A percentile compares a stretch with the other conserved stretches of the same genome.
Evolutionary conservation across 2,329 filamentous ascomycete species (phyloP).

Genomic region (Sarocladium oryzae): DNA sequence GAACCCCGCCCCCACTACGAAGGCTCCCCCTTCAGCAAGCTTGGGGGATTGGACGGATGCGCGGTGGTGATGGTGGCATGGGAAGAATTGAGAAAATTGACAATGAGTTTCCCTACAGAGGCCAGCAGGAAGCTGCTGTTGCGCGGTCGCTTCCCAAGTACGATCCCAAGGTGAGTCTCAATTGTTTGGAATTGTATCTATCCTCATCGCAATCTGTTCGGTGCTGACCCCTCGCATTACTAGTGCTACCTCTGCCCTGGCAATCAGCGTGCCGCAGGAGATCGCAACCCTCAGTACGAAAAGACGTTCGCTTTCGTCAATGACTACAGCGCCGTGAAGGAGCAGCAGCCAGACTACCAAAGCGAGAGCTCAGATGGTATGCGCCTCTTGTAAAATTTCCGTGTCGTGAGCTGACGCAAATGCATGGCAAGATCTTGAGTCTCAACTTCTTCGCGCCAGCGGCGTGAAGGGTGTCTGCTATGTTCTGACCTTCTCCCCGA

Average conservation of each 20-base stretch:
- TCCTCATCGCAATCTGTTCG: neutral
- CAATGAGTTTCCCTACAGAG: conserved; percentile 40
- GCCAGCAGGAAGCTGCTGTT: conserved; percentile 68
- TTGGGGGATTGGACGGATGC: neutral
- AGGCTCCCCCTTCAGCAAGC: neutral
- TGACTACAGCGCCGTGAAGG: conserved; percentile 95
- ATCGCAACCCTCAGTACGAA: conserved; percentile 78
- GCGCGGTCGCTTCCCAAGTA: conserved; percentile 68
- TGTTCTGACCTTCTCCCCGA: conserved; percentile 88
- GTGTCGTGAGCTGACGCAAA: neutral
- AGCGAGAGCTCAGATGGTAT: conserved; percentile 32
- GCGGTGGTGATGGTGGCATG: too few relatives aligned
- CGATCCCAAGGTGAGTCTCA: conserved; percentile 56
- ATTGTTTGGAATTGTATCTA: too few relatives aligned
- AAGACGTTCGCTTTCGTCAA: conserved; percentile 93
- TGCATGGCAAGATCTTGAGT: conserved; percentile 58
- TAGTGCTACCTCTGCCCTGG: conserved; percentile 92
- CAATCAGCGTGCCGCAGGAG: conserved; percentile 82
- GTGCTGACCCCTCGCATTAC: conserved; percentile 12
- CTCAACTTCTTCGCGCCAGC: conserved; percentile 72
- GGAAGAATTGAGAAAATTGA: too few relatives aligned
- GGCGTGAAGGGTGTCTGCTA: conserved; percentile 93
- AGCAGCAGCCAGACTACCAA: conserved; percentile 76
- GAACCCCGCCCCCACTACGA: neutral
- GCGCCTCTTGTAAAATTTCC: neutral